Evolutionary conservation across 768 basidiomycete genomes (phyloP).

Genomic region (Suillus tomentosus): DNA sequence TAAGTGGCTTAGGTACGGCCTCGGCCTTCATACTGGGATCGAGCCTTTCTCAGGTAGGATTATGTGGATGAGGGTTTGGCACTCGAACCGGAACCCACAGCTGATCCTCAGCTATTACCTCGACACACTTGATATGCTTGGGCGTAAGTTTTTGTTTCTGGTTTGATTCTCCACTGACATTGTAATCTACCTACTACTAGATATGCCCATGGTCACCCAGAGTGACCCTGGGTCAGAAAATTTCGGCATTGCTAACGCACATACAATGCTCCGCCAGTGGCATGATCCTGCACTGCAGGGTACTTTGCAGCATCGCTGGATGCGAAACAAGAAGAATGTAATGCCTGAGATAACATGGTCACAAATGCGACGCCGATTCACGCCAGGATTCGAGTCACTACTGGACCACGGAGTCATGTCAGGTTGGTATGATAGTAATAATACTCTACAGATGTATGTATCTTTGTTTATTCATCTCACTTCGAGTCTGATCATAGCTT

Average conservation of each 20-base stretch:
- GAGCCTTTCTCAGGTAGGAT: conserved; percentile 39
- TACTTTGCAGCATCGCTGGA: conserved; percentile 45
- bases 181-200: neutral
- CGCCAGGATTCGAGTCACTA: conserved; percentile 39
- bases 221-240: conserved; percentile 49
- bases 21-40: conserved; percentile 18
- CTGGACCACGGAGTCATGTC: conserved; percentile 32
- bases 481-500: too few relatives aligned
- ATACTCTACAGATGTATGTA: neutral
- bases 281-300: conserved; percentile 41
- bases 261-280: conserved; percentile 40
- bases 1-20: too few relatives aligned
- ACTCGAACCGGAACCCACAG: conserved; percentile 40
- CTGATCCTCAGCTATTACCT: conserved; percentile 40
- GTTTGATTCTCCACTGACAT: conserved; percentile 8
- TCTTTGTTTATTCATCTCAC: conserved; percentile 16
- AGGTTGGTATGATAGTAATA: neutral
- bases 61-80: conserved; percentile 44
- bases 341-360: conserved; percentile 48
- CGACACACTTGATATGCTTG: conserved; percentile 23
- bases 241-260: conserved; percentile 45
- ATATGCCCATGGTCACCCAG: conserved; percentile 42
- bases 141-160: conserved; percentile 20
- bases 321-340: conserved; percentile 39
- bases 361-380: conserved; percentile 27